phyloP scores from a whole-genome alignment of 495 filamentous ascomycete genomes.

The Annulohypoxylon nitens region DNA sequence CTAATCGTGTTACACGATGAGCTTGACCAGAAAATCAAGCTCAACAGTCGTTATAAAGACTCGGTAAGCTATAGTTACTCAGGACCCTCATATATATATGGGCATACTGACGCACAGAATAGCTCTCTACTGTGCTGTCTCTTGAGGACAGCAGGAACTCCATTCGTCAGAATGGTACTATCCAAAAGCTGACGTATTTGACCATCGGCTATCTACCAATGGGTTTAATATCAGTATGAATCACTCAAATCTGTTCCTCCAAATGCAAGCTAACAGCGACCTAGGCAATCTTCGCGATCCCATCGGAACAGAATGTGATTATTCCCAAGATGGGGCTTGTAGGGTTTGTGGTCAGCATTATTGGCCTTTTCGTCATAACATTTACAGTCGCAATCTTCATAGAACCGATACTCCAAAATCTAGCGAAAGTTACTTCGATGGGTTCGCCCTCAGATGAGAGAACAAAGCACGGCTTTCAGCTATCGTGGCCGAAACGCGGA shows the following conservation, averaged over 20 bases:
- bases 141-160: constrained; percentile 36
- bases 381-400: constrained; percentile 19
- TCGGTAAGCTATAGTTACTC: constrained; percentile 22
- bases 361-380: constrained; percentile 10
- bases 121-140: constrained; percentile 29
- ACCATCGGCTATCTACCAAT: constrained; percentile 48
- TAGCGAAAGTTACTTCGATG: constrained; percentile 1
- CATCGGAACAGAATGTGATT: constrained; percentile 25
- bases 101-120: constrained; percentile 4
- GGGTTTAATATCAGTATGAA: constrained; percentile 34
- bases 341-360: constrained; percentile 11
- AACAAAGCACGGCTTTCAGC: not conserved
- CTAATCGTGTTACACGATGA: constrained; percentile 27
- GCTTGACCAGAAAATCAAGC: constrained; percentile 34
- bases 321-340: constrained; percentile 24
- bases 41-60: constrained; percentile 38
- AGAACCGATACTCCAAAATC: not conserved
- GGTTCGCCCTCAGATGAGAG: not conserved
- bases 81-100: too few relatives aligned
- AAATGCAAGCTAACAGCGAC: not conserved
- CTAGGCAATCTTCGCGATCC: constrained; percentile 23
- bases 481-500: not conserved
- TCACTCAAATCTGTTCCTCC: not conserved
- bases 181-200: constrained; percentile 43
- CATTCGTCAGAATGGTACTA: constrained; percentile 44